These are phyloP conservation scores for Aristolochia contorta DNA, from an alignment of 164 flowering plant genomes.

Conservation along the genomic window DNA sequence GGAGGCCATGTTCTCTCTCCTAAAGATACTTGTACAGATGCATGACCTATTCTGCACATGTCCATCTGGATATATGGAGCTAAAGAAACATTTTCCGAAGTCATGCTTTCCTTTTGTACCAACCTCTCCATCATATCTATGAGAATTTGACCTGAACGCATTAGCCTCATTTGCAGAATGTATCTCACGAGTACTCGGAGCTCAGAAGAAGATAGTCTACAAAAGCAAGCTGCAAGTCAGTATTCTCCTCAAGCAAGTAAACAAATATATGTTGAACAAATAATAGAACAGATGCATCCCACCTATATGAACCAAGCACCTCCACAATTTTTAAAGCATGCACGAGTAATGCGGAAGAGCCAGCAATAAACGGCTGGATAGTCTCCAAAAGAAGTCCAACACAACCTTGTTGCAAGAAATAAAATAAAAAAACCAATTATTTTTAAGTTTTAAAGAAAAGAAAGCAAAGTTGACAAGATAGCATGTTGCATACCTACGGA, in stretches of 20 bases:
- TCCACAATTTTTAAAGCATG: conserved; percentile 82
- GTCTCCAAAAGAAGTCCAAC: conserved; percentile 87
- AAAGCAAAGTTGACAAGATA: background rate
- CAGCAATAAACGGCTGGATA: conserved; percentile 68
- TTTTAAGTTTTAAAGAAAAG: background rate
- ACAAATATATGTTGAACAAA: conserved; percentile 2
- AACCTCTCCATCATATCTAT: conserved; percentile 89
- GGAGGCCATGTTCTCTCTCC: conserved; percentile 99
- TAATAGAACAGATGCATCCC: background rate
- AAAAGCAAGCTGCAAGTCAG: conserved; percentile 14
- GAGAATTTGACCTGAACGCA: conserved; percentile 60
- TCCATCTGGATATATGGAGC: conserved; percentile 95
- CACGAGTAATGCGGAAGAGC: conserved; percentile 72
- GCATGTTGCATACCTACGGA: conserved; percentile 62
- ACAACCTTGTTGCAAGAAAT: conserved; percentile 49
- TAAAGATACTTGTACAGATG: conserved; percentile 84
- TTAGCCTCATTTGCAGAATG: conserved; percentile 65
- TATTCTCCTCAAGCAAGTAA: conserved; percentile 1
- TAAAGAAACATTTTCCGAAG: conserved; percentile 65
- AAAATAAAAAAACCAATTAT: background rate
- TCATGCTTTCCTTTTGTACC: conserved; percentile 60
- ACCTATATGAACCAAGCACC: conserved; percentile 96
- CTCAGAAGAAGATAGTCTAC: conserved; percentile 84
- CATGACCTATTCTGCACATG: conserved; percentile 91
- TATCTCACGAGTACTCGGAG: conserved; percentile 73